Evolutionary conservation across 257 asterid genomes (phyloP).

Genomic region (Lantana camara): DNA sequence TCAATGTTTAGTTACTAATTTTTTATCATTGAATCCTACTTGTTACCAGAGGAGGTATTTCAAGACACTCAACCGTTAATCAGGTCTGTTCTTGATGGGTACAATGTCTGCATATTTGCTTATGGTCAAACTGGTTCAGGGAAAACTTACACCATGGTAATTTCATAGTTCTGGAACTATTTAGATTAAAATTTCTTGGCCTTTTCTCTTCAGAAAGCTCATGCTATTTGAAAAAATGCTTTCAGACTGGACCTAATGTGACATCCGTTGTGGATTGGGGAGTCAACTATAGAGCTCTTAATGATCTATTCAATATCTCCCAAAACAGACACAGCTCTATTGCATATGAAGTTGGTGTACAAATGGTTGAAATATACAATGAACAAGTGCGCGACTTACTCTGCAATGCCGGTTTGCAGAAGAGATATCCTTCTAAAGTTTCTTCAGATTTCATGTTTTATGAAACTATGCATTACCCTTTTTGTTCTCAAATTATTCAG

Average conservation of each 20-base stretch:
- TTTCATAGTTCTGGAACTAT: conserved; percentile 11
- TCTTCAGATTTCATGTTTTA: conserved; percentile 1
- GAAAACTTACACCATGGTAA: conserved; percentile 97
- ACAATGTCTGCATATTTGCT: conserved; percentile 93
- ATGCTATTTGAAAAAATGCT: conserved; percentile 23
- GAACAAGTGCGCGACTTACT: conserved; percentile 98
- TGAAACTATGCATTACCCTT: conserved; percentile 18
- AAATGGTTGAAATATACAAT: conserved; percentile 95
- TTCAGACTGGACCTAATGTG: conserved; percentile 79
- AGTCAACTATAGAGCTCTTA: conserved; percentile 87
- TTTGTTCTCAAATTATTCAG: background rate
- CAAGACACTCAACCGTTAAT: conserved; percentile 85
- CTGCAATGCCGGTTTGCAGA: conserved; percentile 52
- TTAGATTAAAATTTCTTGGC: conserved; percentile 10
- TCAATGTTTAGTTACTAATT: conserved; percentile 10
- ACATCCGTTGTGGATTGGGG: conserved; percentile 89
- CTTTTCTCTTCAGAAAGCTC: conserved; percentile 17
- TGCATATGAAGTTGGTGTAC: conserved; percentile 79
- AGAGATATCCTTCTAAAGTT: conserved; percentile 82
- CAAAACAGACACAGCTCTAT: conserved; percentile 70
- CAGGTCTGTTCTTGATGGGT: conserved; percentile 94
- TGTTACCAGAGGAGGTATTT: conserved; percentile 76
- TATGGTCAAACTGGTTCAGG: conserved; percentile 98
- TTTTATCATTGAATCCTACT: conserved; percentile 16
- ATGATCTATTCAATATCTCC: conserved; percentile 87